Evolutionary conservation across 2,329 filamentous ascomycete species (phyloP).

Genomic region (Paecilomyces dactylethromorphus): DNA sequence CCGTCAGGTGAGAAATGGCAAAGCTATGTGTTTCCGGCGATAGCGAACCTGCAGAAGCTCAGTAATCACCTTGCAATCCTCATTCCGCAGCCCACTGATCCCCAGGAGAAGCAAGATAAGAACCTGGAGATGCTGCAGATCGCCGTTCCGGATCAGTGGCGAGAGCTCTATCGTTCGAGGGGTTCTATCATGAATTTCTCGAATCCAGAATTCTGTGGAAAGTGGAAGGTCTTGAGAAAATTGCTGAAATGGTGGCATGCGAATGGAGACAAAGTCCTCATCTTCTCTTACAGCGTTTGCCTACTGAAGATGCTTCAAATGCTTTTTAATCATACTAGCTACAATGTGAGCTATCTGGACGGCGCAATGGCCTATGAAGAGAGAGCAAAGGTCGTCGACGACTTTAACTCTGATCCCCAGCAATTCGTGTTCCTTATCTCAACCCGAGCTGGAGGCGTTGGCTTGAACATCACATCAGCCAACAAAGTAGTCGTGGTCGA

Average conservation of each 20-base stretch:
- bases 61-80: conserved; percentile 89
- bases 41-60: conserved; percentile 76
- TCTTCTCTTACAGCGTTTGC: conserved; percentile 89
- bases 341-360: conserved; percentile 86
- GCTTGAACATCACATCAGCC: conserved; percentile 91
- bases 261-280: conserved; percentile 86
- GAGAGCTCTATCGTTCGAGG: conserved; percentile 63
- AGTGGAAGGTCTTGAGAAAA: conserved; percentile 88
- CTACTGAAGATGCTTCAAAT: conserved; percentile 77
- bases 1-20: conserved; percentile 64
- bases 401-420: conserved; percentile 79
- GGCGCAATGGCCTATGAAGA: conserved; percentile 79
- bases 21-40: conserved; percentile 74
- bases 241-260: conserved; percentile 83
- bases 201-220: conserved; percentile 88
- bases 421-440: conserved; percentile 96
- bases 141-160: conserved; percentile 70
- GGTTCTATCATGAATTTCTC: conserved; percentile 76
- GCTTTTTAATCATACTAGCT: conserved; percentile 80
- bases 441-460: conserved; percentile 86
- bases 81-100: conserved; percentile 61
- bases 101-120: conserved; percentile 66
- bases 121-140: conserved; percentile 68
- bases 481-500: conserved; percentile 98
- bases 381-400: conserved; percentile 72